Percentiles rank a stretch among this genome's conserved stretches.
These are phyloP conservation scores for Microdochium nivale DNA, from an alignment of 2,329 filamentous ascomycete genomes.

Conservation along the genomic window DNA sequence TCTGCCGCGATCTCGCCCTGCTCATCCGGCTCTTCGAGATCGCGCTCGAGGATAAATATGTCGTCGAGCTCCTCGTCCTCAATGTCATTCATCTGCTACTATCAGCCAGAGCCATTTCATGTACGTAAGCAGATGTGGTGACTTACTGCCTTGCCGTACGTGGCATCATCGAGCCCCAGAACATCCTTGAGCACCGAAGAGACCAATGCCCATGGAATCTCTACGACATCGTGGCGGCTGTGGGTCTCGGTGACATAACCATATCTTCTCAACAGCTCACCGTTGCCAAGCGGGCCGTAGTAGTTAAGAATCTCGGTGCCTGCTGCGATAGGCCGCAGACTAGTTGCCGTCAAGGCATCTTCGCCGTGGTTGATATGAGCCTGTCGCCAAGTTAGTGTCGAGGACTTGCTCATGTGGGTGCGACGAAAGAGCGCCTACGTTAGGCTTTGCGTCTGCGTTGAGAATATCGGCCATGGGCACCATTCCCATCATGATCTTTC, in stretches of 20 bases:
- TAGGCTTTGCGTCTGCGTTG: constrained; percentile 83
- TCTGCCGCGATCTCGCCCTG: constrained; percentile 33
- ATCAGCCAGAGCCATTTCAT: constrained; percentile 11
- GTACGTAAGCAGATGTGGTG: constrained; percentile 1
- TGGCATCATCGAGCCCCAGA: constrained; percentile 25
- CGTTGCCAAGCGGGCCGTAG: constrained; percentile 76
- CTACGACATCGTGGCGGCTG: constrained; percentile 71
- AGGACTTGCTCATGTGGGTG: neutral
- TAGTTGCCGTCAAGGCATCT: constrained; percentile 57
- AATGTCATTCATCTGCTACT: constrained; percentile 29
- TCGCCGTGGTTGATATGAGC: constrained; percentile 46
- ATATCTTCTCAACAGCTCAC: constrained; percentile 75
- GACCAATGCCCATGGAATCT: constrained; percentile 58
- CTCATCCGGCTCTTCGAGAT: constrained; percentile 40
- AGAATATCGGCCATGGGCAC: constrained; percentile 85
- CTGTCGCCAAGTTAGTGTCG: constrained; percentile 19
- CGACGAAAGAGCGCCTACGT: constrained; percentile 38
- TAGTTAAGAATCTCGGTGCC: constrained; percentile 82
- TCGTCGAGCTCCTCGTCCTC: constrained; percentile 66
- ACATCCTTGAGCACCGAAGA: constrained; percentile 31
- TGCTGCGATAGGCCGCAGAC: constrained; percentile 56
- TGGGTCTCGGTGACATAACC: constrained; percentile 81
- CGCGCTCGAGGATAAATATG: constrained; percentile 59
- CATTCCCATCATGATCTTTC: constrained; percentile 65
- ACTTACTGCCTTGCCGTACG: constrained; percentile 34